These are phyloP conservation scores for Geotrichum siamense DNA, from an alignment of 1,139 yeast species.

Conservation along the genomic window DNA sequence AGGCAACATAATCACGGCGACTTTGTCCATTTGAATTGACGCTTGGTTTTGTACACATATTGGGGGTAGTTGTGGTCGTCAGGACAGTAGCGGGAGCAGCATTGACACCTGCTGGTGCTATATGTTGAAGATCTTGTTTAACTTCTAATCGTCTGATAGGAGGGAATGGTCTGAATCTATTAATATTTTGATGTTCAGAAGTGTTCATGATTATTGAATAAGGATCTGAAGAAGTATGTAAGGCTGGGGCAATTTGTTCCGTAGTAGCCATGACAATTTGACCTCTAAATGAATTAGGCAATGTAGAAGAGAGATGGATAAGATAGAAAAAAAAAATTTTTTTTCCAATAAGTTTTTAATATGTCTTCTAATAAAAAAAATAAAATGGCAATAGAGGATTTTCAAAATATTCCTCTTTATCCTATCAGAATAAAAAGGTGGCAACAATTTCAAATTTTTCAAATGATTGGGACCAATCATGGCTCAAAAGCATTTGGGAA, in stretches of 20 bases:
- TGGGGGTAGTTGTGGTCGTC: background rate
- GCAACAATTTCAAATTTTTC: too few relatives aligned
- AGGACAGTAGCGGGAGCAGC: background rate
- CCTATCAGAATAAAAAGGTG: too few relatives aligned
- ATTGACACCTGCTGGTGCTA: too few relatives aligned
- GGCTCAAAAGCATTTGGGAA: too few relatives aligned
- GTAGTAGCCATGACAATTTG: constrained; percentile 1
- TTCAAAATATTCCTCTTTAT: too few relatives aligned
- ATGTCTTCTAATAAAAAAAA: too few relatives aligned
- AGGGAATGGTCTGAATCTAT: constrained; percentile 6
- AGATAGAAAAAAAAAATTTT: too few relatives aligned
- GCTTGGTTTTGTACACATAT: background rate
- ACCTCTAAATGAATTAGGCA: too few relatives aligned
- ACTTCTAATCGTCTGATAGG: constrained; percentile 11
- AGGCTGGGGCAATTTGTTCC: constrained; percentile 5
- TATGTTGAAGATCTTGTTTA: constrained; percentile 4
- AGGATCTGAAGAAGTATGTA: constrained; percentile 4
- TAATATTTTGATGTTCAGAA: background rate
- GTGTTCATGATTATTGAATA: constrained; percentile 7
- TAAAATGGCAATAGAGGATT: too few relatives aligned
- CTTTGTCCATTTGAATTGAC: constrained; percentile 1
- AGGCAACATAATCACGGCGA: constrained; percentile 18
- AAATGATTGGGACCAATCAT: too few relatives aligned
- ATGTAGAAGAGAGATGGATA: too few relatives aligned
- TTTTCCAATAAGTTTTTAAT: too few relatives aligned